Percentiles rank a stretch among this genome's conserved stretches.
Conservation (phyloP, 1,139 yeast genomes). For the Nakaseomyces uthaithaninus region DNA sequence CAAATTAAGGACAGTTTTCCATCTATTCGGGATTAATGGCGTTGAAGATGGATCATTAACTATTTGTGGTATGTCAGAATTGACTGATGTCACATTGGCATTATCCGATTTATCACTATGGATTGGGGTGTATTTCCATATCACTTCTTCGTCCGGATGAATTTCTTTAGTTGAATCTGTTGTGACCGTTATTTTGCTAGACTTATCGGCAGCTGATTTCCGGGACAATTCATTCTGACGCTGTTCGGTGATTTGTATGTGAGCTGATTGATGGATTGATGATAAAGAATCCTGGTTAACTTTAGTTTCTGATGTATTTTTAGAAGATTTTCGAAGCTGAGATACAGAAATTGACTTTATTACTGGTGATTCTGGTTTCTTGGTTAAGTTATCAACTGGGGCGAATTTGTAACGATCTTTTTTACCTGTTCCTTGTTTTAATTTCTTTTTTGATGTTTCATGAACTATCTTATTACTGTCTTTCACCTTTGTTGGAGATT, state of each 20-base stretch:
- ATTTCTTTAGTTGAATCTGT: not conserved
- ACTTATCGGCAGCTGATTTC: not conserved
- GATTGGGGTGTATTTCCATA: conserved; percentile 28
- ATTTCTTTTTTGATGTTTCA: not conserved
- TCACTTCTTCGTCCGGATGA: conserved; percentile 21
- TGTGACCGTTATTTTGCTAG: not conserved
- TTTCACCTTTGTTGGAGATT: not conserved
- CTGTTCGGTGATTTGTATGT: conserved; percentile 6
- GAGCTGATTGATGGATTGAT: not conserved
- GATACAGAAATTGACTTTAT: conserved; percentile 28
- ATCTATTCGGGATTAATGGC: conserved; percentile 24
- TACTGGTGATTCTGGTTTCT: conserved; percentile 12
- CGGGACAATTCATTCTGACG: not conserved
- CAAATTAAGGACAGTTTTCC: conserved; percentile 24
- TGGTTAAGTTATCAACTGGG: conserved; percentile 24
- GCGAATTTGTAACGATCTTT: conserved; percentile 23
- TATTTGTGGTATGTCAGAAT: conserved; percentile 13
- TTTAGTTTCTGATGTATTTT: conserved; percentile 7
- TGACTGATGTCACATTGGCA: conserved; percentile 15
- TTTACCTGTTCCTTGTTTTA: not conserved
- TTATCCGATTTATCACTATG: conserved; percentile 16
- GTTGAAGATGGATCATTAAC: conserved; percentile 27
- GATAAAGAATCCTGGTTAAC: conserved; percentile 4
- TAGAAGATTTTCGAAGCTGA: conserved; percentile 24
- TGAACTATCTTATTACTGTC: not conserved